A percentile compares a stretch with the other conserved stretches of the same genome.
Conservation (phyloP, 768 basidiomycete genomes). For the Calvatia gigantea region DNA sequence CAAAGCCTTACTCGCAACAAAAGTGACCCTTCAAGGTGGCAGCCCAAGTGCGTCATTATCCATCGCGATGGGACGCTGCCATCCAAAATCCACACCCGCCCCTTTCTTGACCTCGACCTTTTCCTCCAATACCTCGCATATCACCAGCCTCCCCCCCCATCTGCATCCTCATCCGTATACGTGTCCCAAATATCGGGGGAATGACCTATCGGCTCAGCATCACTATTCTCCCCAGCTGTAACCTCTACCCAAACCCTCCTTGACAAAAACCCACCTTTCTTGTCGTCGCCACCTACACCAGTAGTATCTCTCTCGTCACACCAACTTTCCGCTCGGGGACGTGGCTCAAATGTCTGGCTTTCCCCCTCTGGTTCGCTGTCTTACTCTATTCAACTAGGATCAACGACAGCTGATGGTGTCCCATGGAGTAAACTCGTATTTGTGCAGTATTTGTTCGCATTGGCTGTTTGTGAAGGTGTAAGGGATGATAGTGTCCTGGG, state of each 20-base stretch:
- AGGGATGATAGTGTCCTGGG: constrained; percentile 53
- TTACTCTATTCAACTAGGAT: constrained; percentile 72
- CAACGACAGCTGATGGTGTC: constrained; percentile 34
- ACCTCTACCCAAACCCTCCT: constrained; percentile 95
- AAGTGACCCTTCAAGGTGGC: constrained; percentile 32
- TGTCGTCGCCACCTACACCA: constrained; percentile 68
- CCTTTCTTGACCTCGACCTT: constrained; percentile 62
- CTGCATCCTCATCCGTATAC: too few relatives aligned
- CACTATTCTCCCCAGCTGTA: constrained; percentile 86
- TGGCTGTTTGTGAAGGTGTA: constrained; percentile 88
- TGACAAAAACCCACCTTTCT: constrained; percentile 77
- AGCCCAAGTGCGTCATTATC: constrained; percentile 52
- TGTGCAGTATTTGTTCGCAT: constrained; percentile 86
- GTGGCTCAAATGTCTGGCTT: constrained; percentile 89
- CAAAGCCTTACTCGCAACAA: constrained; percentile 13
- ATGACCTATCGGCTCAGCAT: constrained; percentile 70
- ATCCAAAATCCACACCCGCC: constrained; percentile 44
- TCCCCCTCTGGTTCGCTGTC: constrained; percentile 88
- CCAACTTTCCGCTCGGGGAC: constrained; percentile 85
- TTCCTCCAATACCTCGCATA: constrained; percentile 58
- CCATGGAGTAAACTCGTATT: constrained; percentile 66
- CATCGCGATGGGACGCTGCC: constrained; percentile 48
- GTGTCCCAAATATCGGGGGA: too few relatives aligned
- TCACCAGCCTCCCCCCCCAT: too few relatives aligned
- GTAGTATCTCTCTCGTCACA: constrained; percentile 81